A percentile compares a stretch with the other conserved stretches of the same genome.
Evolutionary conservation across 768 basidiomycete genomes (phyloP).

Genomic region (Tephrocybe sp.): DNA sequence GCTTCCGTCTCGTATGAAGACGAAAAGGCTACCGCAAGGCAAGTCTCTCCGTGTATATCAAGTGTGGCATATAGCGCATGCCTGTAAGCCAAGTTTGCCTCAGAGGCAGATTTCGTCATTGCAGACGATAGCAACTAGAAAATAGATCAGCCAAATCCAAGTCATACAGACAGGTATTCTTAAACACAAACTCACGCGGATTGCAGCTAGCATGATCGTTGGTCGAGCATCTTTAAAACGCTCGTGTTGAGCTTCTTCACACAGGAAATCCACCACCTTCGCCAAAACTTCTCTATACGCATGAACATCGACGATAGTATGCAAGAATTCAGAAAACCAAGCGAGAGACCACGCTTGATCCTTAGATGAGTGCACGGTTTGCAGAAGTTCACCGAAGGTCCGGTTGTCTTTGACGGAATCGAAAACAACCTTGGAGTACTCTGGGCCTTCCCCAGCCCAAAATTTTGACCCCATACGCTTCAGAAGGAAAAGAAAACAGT

Average conservation of each 20-base stretch:
- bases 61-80: conserved; percentile 27
- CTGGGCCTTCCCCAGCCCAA: conserved; percentile 70
- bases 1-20: conserved; percentile 26
- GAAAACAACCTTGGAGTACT: conserved; percentile 77
- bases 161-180: neutral
- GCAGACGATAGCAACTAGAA: conserved; percentile 30
- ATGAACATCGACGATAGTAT: conserved; percentile 46
- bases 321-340: conserved; percentile 66
- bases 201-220: conserved; percentile 54
- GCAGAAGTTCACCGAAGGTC: conserved; percentile 46
- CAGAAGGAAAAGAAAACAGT: conserved; percentile 57
- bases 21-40: conserved; percentile 37
- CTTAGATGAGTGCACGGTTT: conserved; percentile 25
- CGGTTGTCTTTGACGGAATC: conserved; percentile 82
- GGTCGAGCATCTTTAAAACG: conserved; percentile 62
- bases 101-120: conserved; percentile 20
- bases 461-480: conserved; percentile 51
- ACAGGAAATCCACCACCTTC: conserved; percentile 68
- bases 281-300: conserved; percentile 68
- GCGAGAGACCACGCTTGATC: conserved; percentile 48
- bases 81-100: conserved; percentile 18
- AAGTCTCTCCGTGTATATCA: conserved; percentile 35
- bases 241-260: conserved; percentile 79
- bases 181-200: conserved; percentile 50
- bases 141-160: neutral